These are phyloP conservation scores for Phytomonas sp. DNA, from an alignment of 208 protist genomes.

Conservation along the genomic window DNA sequence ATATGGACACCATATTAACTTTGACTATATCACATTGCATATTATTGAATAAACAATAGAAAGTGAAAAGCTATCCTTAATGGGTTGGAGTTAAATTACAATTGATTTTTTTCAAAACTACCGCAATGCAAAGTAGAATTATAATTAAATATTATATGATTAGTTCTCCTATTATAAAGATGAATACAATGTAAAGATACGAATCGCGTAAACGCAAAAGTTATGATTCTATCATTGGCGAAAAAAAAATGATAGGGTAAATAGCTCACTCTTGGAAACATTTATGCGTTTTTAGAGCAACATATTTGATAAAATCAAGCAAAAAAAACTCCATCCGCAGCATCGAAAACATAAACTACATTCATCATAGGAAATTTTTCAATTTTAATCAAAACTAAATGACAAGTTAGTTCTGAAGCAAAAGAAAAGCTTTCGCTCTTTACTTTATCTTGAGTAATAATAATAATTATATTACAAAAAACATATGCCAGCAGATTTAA, in stretches of 20 bases:
- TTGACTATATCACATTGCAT: not conserved
- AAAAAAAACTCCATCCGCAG: not conserved
- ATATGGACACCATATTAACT: not conserved
- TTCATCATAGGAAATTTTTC: not conserved
- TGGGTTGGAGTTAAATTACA: not conserved
- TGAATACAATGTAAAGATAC: not conserved
- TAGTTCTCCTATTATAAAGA: not conserved
- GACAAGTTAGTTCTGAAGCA: not conserved
- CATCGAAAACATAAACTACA: not conserved
- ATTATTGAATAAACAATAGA: not conserved
- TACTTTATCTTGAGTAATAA: not conserved
- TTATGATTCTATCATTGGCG: not conserved
- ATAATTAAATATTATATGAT: not conserved
- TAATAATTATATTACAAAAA: not conserved
- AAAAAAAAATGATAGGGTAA: not conserved
- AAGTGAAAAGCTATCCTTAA: not conserved
- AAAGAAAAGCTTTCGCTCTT: not conserved
- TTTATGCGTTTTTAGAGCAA: not conserved
- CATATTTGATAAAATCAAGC: not conserved
- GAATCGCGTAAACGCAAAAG: not conserved
- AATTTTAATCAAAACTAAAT: not conserved
- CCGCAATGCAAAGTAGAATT: not conserved
- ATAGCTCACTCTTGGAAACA: not conserved
- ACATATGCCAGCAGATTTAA: not conserved
- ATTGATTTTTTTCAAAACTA: not conserved